These are phyloP conservation scores for Plasmodium ovale DNA, from an alignment of 169 alveolate genomes.

Conservation along the genomic window DNA sequence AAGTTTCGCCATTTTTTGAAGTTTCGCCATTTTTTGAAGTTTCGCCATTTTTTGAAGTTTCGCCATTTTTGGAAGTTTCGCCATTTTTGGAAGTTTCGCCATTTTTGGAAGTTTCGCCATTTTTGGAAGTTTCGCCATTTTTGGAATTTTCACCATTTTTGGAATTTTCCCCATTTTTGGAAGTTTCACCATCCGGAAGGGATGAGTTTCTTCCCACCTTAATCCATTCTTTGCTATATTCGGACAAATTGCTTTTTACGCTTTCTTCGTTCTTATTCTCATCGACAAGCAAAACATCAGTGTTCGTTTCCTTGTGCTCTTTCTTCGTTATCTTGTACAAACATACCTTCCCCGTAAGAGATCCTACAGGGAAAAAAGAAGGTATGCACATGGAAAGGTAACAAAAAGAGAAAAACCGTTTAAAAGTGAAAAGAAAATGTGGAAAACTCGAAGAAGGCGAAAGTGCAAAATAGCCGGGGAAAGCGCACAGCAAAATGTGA, in stretches of 20 bases:
- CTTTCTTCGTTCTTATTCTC: neutral
- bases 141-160: too few species aligned
- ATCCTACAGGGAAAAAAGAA: neutral
- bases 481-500: too few species aligned
- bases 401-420: neutral
- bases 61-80: neutral
- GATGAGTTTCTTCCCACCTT: neutral
- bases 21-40: too few species aligned
- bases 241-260: slow-evolving; percentile 1
- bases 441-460: neutral
- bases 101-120: neutral
- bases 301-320: slow-evolving; percentile 43
- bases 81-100: too few species aligned
- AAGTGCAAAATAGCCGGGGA: neutral
- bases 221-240: neutral
- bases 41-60: neutral
- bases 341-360: slow-evolving; percentile 73
- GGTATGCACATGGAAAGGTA: neutral
- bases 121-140: neutral
- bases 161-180: neutral
- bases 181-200: neutral
- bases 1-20: neutral
- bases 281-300: slow-evolving; percentile 12
- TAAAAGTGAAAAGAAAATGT: neutral
- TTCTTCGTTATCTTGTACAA: slow-evolving; percentile 38